Conservation (phyloP, 2,329 filamentous ascomycete species). For the Cercospora sesami region DNA sequence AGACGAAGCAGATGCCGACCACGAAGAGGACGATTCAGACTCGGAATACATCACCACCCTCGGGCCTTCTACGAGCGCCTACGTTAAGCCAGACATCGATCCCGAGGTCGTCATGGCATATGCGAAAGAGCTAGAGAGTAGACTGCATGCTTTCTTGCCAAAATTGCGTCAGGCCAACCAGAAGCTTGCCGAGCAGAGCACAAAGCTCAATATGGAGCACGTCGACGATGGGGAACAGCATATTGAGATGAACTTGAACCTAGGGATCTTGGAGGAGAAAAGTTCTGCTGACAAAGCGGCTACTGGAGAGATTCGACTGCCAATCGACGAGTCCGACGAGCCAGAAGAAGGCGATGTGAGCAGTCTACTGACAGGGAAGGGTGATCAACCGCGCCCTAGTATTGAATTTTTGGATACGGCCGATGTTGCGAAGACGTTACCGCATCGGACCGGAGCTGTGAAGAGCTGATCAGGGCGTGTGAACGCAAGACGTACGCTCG, state of each 20-base stretch:
- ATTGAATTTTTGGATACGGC: background rate
- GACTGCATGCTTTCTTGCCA: constrained; percentile 37
- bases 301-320: background rate
- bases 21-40: constrained; percentile 17
- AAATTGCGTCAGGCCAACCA: constrained; percentile 37
- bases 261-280: constrained; percentile 40
- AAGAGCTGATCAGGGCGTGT: background rate
- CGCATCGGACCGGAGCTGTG: background rate
- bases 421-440: background rate
- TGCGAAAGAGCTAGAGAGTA: constrained; percentile 30
- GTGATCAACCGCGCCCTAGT: background rate
- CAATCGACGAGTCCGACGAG: background rate
- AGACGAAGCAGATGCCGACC: constrained; percentile 17
- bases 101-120: constrained; percentile 16
- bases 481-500: background rate
- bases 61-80: background rate
- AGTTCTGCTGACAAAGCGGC: background rate
- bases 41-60: background rate
- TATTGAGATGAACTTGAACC: constrained; percentile 41
- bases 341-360: background rate
- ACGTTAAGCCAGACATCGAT: constrained; percentile 22
- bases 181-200: constrained; percentile 29
- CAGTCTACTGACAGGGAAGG: background rate
- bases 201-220: constrained; percentile 36
- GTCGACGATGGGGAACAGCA: constrained; percentile 37